Conservation (phyloP, 2,329 filamentous ascomycete genomes). For the Apiospora aurea region DNA sequence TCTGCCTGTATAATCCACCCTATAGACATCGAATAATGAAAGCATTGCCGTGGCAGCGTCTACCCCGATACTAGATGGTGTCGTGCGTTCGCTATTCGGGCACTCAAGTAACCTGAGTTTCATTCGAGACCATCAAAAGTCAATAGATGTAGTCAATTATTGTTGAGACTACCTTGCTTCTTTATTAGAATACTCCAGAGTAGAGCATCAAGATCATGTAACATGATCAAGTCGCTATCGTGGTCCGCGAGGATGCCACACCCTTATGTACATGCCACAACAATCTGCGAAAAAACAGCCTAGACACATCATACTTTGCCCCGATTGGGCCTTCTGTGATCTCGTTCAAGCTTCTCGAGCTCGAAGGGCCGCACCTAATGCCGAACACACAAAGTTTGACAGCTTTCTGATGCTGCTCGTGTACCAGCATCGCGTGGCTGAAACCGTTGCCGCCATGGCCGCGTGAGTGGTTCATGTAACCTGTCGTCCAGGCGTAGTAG, state of each 20-base stretch:
- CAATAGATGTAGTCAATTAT: background rate
- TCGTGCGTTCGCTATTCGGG: background rate
- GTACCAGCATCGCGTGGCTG: background rate
- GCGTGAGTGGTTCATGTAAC: background rate
- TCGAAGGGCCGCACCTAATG: background rate
- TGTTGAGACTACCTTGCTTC: background rate
- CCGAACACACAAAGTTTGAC: background rate
- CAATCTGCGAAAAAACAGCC: background rate
- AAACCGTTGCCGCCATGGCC: background rate
- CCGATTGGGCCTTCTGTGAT: background rate
- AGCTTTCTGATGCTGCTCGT: background rate
- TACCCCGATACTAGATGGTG: too few species aligned
- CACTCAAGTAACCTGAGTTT: background rate
- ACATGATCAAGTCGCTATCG: background rate
- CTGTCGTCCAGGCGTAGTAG: background rate
- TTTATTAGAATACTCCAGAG: conserved; percentile 10
- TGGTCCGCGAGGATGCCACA: background rate
- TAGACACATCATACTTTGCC: background rate
- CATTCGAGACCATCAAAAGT: background rate
- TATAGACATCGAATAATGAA: too few species aligned
- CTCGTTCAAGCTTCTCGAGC: background rate
- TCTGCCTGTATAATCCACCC: too few species aligned
- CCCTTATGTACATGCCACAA: conserved; percentile 16
- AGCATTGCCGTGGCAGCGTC: too few species aligned
- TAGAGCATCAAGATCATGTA: background rate